These are phyloP conservation scores for Pueraria montana DNA, from an alignment of 306 rosid species.

Conservation along the genomic window DNA sequence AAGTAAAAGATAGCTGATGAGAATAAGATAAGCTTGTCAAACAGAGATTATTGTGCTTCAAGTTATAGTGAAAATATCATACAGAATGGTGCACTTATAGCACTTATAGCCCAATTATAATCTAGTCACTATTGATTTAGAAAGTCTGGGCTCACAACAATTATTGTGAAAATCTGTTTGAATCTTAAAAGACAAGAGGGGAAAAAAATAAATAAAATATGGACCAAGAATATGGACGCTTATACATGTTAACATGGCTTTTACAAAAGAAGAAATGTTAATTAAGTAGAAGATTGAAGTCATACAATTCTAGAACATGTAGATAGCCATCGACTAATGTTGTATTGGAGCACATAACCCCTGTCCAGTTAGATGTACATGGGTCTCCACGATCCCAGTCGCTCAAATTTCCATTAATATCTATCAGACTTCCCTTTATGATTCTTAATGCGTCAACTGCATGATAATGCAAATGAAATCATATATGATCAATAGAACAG, in stretches of 20 bases:
- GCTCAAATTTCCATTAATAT: constrained; percentile 70
- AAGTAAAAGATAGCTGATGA: constrained; percentile 30
- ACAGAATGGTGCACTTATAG: neutral
- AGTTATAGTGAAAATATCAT: neutral
- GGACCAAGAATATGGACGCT: neutral
- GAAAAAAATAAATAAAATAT: constrained; percentile 31
- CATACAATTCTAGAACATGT: constrained; percentile 77
- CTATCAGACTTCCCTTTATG: constrained; percentile 68
- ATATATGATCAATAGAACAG: neutral
- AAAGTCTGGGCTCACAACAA: neutral
- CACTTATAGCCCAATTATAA: no score
- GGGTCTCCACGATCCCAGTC: constrained; percentile 91
- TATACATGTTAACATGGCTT: neutral
- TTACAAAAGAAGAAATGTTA: neutral
- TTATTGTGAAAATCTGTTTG: no score
- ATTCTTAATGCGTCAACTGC: constrained; percentile 73
- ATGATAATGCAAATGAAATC: constrained; percentile 39
- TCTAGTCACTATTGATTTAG: neutral
- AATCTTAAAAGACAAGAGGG: neutral
- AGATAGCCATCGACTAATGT: constrained; percentile 61
- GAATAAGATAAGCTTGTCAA: neutral
- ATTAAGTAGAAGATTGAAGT: constrained; percentile 28
- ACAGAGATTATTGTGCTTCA: constrained; percentile 20
- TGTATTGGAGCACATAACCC: constrained; percentile 68
- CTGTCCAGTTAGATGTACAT: constrained; percentile 77